These are phyloP conservation scores for Diaporthe velutina DNA, from an alignment of 2,329 filamentous ascomycete species.

Conservation along the genomic window DNA sequence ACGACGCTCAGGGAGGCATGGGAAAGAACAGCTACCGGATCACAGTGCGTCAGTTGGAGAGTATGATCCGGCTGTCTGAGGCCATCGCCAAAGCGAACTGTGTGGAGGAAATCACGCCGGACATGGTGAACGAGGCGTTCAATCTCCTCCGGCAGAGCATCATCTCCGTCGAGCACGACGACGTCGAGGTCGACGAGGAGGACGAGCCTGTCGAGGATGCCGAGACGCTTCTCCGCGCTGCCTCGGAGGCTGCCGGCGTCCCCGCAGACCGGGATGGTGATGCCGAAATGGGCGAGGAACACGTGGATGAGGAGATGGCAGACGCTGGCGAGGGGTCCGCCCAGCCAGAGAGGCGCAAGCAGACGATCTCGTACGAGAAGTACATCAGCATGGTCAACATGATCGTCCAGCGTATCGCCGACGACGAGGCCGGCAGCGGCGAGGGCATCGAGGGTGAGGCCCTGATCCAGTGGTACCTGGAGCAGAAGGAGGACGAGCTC, in stretches of 20 bases:
- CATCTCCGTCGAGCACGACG: constrained; percentile 97
- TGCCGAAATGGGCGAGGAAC: constrained; percentile 55
- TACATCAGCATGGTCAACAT: constrained; percentile 92
- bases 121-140: constrained; percentile 92
- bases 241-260: constrained; percentile 64
- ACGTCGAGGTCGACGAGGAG: constrained; percentile 88
- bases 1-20: constrained; percentile 93
- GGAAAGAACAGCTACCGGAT: constrained; percentile 97
- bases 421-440: constrained; percentile 80
- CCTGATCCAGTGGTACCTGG: constrained; percentile 89
- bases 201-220: constrained; percentile 55
- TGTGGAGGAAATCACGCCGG: constrained; percentile 86
- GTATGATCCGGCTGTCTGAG: constrained; percentile 93
- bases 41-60: constrained; percentile 95
- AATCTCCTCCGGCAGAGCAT: constrained; percentile 94
- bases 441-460: constrained; percentile 89
- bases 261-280: constrained; percentile 62
- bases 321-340: constrained; percentile 33
- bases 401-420: constrained; percentile 84
- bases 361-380: constrained; percentile 95
- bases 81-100: constrained; percentile 99
- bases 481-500: constrained; percentile 88
- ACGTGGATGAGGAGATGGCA: constrained; percentile 51
- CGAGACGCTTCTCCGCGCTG: constrained; percentile 60
- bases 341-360: constrained; percentile 66